These are phyloP conservation scores for Cercophora newfieldiana DNA, from an alignment of 495 filamentous ascomycete species.

Conservation along the genomic window DNA sequence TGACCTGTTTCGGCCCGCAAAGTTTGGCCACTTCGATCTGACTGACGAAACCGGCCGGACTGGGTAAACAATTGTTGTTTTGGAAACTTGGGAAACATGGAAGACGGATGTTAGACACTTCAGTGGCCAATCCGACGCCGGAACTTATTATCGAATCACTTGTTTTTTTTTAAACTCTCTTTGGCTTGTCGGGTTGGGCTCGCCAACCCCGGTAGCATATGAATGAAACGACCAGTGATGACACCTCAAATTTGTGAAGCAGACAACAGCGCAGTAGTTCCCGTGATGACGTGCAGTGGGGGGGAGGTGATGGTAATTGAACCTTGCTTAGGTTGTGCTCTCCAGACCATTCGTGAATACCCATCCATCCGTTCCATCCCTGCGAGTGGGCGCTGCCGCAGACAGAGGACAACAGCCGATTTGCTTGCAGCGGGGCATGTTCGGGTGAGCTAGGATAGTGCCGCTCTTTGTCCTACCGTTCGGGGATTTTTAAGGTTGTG, in stretches of 20 bases:
- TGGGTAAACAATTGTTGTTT: neutral
- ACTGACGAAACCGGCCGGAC: neutral
- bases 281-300: slow-evolving; percentile 9
- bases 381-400: neutral
- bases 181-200: neutral
- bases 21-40: neutral
- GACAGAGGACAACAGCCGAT: too few species aligned
- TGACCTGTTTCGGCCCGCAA: neutral
- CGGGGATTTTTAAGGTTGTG: slow-evolving; percentile 1
- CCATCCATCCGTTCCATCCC: too few species aligned
- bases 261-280: neutral
- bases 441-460: neutral
- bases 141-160: slow-evolving; percentile 23
- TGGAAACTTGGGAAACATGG: slow-evolving; percentile 4
- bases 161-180: neutral
- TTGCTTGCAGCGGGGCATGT: neutral
- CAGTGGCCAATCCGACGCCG: slow-evolving; percentile 28
- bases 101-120: slow-evolving; percentile 25
- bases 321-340: neutral
- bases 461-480: neutral
- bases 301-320: neutral
- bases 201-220: neutral
- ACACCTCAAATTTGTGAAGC: neutral
- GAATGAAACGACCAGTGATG: neutral
- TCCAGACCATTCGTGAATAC: neutral